phyloP scores from a whole-genome alignment of 2,329 filamentous ascomycete species.

The Orbilia javanica region DNA sequence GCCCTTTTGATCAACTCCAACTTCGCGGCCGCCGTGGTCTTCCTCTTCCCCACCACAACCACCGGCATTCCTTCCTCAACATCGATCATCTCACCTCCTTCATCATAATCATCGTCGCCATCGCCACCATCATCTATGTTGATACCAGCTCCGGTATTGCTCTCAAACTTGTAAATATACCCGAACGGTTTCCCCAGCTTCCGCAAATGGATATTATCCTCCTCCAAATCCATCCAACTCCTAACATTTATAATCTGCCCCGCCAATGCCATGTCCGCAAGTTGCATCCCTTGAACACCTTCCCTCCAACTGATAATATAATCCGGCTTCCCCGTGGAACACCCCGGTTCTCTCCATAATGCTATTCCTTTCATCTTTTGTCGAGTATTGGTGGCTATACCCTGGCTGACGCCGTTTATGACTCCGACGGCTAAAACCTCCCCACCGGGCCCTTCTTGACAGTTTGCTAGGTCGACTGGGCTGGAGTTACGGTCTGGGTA shows the following conservation, averaged over 20 bases:
- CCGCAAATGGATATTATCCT: constrained; percentile 7
- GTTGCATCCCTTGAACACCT: constrained; percentile 11
- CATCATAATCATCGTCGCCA: not conserved
- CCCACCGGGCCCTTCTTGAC: constrained; percentile 25
- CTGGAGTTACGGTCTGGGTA: not conserved
- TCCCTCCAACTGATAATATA: constrained; percentile 35
- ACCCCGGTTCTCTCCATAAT: constrained; percentile 19
- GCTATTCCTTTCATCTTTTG: constrained; percentile 34
- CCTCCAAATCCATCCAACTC: constrained; percentile 40
- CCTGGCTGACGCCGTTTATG: constrained; percentile 27
- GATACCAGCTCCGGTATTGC: not conserved
- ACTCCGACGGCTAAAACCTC: constrained; percentile 34
- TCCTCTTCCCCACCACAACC: not conserved
- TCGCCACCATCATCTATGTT: no score
- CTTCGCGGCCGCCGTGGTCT: not conserved
- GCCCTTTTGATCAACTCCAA: not conserved
- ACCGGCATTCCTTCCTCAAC: constrained; percentile 13
- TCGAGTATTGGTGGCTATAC: constrained; percentile 7
- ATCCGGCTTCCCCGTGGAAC: constrained; percentile 6
- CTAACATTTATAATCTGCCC: constrained; percentile 5
- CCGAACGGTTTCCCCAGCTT: not conserved
- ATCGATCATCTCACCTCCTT: not conserved
- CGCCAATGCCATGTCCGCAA: constrained; percentile 16
- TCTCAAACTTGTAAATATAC: constrained; percentile 19
- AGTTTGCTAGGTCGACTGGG: constrained; percentile 17